Evolutionary conservation across 495 filamentous ascomycete genomes (phyloP).

Genomic region (Neurospora terricola): DNA sequence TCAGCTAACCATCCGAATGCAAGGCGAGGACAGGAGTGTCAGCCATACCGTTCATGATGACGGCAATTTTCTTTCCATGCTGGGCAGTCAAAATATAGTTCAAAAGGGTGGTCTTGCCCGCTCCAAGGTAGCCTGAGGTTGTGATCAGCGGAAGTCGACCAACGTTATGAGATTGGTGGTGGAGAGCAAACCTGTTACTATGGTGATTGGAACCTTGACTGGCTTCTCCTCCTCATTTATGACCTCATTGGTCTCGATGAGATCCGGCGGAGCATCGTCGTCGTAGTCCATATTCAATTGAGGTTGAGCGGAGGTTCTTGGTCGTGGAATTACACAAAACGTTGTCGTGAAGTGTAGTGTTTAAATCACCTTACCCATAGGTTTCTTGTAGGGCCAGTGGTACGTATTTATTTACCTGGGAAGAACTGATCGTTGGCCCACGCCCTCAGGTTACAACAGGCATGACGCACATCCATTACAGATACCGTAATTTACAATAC

Average conservation of each 20-base stretch:
- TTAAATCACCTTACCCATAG: background rate
- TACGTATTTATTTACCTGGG: background rate
- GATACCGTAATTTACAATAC: background rate
- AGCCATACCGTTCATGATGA: conserved; percentile 81
- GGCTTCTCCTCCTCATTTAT: conserved; percentile 36
- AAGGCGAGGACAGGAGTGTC: background rate
- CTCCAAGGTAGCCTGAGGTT: conserved; percentile 65
- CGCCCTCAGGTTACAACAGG: background rate
- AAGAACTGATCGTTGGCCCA: background rate
- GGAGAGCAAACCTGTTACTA: conserved; percentile 67
- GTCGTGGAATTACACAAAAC: background rate
- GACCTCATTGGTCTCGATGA: conserved; percentile 47
- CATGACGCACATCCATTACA: background rate
- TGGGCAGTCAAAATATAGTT: conserved; percentile 91
- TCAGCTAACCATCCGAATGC: background rate
- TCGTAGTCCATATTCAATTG: conserved; percentile 40
- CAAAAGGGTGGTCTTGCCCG: conserved; percentile 89
- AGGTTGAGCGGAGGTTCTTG: background rate
- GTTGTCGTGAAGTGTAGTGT: background rate
- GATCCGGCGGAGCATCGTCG: conserved; percentile 63
- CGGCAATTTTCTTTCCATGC: conserved; percentile 94
- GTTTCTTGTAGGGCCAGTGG: background rate
- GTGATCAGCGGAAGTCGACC: conserved; percentile 5
- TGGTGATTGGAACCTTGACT: conserved; percentile 81
- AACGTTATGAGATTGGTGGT: background rate